phyloP scores from a whole-genome alignment of 202 grass and related monocot genomes.

The Miscanthus sacchariflorus region DNA sequence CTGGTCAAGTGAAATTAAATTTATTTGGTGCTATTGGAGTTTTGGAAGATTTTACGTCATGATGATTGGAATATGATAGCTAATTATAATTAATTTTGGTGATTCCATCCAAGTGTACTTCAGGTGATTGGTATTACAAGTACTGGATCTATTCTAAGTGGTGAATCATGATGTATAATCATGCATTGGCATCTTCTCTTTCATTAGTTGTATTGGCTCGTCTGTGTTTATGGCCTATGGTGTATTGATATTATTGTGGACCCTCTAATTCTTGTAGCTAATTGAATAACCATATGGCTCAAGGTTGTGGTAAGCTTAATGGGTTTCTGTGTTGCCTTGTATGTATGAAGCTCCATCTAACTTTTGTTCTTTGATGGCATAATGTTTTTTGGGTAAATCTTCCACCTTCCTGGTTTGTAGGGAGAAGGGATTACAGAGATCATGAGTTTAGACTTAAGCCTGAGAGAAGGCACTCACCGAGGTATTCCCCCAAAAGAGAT shows the following conservation, averaged over 20 bases:
- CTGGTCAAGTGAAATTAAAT: conserved; percentile 48
- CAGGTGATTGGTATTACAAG: conserved; percentile 54
- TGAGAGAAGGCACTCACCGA: conserved; percentile 81
- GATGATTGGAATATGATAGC: conserved; percentile 37
- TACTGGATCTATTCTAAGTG: conserved; percentile 49
- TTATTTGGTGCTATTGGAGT: conserved; percentile 48
- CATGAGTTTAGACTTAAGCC: conserved; percentile 67
- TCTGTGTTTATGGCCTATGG: conserved; percentile 56
- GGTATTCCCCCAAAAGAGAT: conserved; percentile 74
- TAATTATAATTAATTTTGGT: conserved; percentile 49
- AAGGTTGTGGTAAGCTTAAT: conserved; percentile 74
- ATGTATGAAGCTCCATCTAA: conserved; percentile 37
- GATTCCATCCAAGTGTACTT: conserved; percentile 41
- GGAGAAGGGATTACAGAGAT: conserved; percentile 64
- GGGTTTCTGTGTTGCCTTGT: conserved; percentile 54
- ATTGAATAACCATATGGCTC: conserved; percentile 67
- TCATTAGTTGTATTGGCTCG: conserved; percentile 61
- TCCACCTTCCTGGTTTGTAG: conserved; percentile 51
- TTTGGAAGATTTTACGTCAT: conserved; percentile 42
- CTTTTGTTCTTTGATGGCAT: conserved; percentile 7
- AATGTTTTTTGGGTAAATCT: conserved; percentile 34
- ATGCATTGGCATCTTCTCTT: conserved; percentile 53
- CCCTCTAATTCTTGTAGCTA: conserved; percentile 63
- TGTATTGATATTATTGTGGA: conserved; percentile 50
- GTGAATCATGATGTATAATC: conserved; percentile 51